Conservation (phyloP, 2,329 filamentous ascomycete genomes). For the Metarhizium anisopliae region DNA sequence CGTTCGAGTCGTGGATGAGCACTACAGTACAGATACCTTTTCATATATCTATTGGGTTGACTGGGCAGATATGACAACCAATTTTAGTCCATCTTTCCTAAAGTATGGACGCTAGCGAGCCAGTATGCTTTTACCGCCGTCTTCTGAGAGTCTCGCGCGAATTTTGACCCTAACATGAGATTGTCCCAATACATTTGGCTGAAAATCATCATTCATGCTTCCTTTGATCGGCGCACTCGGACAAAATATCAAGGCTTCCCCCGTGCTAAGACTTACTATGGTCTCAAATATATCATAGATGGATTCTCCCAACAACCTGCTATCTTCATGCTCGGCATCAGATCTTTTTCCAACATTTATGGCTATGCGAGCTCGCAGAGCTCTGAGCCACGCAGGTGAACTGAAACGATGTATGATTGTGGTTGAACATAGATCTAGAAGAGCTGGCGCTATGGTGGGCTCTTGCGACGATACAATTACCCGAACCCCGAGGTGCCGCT, state of each 20-base stretch:
- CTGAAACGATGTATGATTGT: conserved; percentile 62
- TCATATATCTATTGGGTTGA: too few species aligned
- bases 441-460: conserved; percentile 54
- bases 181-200: background rate
- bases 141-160: conserved; percentile 1
- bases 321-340: background rate
- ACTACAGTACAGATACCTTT: too few species aligned
- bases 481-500: conserved; percentile 57
- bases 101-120: too few species aligned
- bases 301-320: too few species aligned
- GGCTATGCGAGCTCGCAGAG: conserved; percentile 31
- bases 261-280: background rate
- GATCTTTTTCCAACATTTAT: background rate
- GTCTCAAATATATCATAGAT: background rate
- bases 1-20: too few species aligned
- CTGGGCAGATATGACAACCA: too few species aligned
- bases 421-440: conserved; percentile 60
- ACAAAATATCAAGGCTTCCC: background rate
- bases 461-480: conserved; percentile 67
- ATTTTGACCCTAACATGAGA: conserved; percentile 2
- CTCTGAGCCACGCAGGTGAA: conserved; percentile 49
- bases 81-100: too few species aligned
- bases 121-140: background rate
- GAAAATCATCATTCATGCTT: background rate
- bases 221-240: background rate